Evolutionary conservation across 129 eudicot species (phyloP).

Genomic region (Flaveria robusta): DNA sequence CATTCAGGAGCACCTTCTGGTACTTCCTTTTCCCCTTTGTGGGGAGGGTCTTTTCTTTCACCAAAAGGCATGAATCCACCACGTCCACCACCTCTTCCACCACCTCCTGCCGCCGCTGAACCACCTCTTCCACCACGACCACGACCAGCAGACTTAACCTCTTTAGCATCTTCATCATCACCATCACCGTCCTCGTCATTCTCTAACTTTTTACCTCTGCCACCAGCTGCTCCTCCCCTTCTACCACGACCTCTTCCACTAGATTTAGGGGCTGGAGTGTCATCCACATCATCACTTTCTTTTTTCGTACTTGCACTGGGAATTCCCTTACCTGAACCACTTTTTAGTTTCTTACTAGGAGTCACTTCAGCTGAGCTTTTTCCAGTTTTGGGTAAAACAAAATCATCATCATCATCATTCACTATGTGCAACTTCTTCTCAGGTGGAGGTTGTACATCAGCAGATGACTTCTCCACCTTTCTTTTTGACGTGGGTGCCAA

Average conservation of each 20-base stretch:
- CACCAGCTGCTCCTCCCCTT: constrained; percentile 47
- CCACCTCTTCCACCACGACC: constrained; percentile 87
- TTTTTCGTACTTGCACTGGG: constrained; percentile 39
- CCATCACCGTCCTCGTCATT: constrained; percentile 45
- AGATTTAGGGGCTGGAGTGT: constrained; percentile 48
- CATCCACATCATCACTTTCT: constrained; percentile 47
- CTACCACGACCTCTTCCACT: constrained; percentile 88
- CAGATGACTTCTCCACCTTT: constrained; percentile 47
- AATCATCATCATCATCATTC: constrained; percentile 67
- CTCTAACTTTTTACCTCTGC: constrained; percentile 47
- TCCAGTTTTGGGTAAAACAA: constrained; percentile 49
- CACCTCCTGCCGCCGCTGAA: constrained; percentile 54
- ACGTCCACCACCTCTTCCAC: constrained; percentile 92
- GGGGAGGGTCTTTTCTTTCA: constrained; percentile 97
- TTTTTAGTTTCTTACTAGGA: constrained; percentile 73
- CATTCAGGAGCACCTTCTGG: constrained; percentile 94
- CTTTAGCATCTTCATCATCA: constrained; percentile 55
- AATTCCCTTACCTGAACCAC: constrained; percentile 66
- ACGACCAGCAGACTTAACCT: constrained; percentile 64
- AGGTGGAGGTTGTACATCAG: constrained; percentile 56
- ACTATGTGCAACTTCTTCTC: constrained; percentile 52
- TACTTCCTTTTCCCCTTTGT: constrained; percentile 97
- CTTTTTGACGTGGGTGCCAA: constrained; percentile 55
- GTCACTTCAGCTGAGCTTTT: constrained; percentile 52
- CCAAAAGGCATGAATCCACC: constrained; percentile 96